Evolutionary conservation across 2,329 filamentous ascomycete species (phyloP).

Genomic region (Lasiodiplodia sp.): DNA sequence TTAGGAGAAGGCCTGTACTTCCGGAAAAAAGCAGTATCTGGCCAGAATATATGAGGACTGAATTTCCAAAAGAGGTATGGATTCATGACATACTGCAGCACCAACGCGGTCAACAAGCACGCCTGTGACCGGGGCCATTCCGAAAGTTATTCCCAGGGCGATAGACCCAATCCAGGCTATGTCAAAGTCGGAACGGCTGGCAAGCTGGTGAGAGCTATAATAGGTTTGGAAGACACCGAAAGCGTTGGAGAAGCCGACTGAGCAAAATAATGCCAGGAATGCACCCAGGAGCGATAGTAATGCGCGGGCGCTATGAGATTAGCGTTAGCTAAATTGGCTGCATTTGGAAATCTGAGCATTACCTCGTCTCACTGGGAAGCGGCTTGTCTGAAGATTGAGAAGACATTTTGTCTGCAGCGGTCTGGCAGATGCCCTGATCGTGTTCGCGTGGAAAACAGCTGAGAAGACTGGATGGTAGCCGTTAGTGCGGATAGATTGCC

Average conservation of each 20-base stretch:
- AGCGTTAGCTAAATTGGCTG: neutral
- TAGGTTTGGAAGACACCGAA: slow-evolving; percentile 46
- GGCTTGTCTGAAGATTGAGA: neutral
- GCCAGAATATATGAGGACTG: neutral
- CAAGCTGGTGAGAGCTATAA: slow-evolving; percentile 39
- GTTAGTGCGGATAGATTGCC: neutral
- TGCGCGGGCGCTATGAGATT: neutral
- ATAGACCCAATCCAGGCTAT: slow-evolving; percentile 13
- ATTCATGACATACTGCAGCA: neutral
- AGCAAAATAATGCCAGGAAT: slow-evolving; percentile 6
- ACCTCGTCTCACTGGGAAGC: neutral
- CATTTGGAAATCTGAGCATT: neutral
- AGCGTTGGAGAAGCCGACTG: slow-evolving; percentile 17
- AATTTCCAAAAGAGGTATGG: neutral
- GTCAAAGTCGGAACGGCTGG: neutral
- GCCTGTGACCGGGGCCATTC: neutral
- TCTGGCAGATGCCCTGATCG: neutral
- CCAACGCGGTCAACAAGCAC: slow-evolving; percentile 4
- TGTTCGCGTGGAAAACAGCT: neutral
- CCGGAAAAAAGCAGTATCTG: neutral
- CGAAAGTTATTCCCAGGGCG: neutral
- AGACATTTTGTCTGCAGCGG: neutral
- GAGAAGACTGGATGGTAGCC: neutral
- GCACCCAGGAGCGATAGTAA: neutral
- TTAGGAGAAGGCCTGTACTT: neutral